Conservation (phyloP, 73 alveolate species). For the Paramecium sexaurelia region DNA sequence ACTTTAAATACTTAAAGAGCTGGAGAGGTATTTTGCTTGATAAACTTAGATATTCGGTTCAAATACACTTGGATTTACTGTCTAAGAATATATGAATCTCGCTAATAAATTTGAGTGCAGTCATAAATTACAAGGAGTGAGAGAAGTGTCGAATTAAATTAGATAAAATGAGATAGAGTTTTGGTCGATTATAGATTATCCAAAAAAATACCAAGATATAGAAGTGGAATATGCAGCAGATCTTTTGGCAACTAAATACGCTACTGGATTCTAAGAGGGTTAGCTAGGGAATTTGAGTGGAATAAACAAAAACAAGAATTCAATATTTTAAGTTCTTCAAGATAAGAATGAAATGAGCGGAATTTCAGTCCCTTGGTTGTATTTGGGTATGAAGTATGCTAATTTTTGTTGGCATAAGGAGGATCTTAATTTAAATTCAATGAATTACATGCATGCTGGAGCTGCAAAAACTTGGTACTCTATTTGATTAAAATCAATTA, state of each 20-base stretch:
- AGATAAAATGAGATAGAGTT: conserved; percentile 75
- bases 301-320: conserved; percentile 62
- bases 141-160: not conserved
- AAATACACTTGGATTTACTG: not conserved
- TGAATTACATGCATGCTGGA: conserved; percentile 87
- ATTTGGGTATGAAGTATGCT: conserved; percentile 81
- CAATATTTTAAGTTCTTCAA: conserved; percentile 73
- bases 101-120: conserved; percentile 58
- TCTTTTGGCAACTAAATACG: conserved; percentile 73
- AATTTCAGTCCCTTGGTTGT: conserved; percentile 85
- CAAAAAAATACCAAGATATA: conserved; percentile 57
- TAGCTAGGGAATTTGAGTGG: conserved; percentile 68
- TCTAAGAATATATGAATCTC: conserved; percentile 51
- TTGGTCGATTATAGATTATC: conserved; percentile 80
- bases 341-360: conserved; percentile 78
- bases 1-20: conserved; percentile 68
- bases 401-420: conserved; percentile 90
- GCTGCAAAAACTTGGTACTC: conserved; percentile 82
- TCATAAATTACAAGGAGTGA: conserved; percentile 35
- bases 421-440: conserved; percentile 77
- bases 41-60: conserved; percentile 42
- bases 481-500: not conserved
- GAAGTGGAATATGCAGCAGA: conserved; percentile 90
- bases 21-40: conserved; percentile 75
- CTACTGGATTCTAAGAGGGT: conserved; percentile 76